These are phyloP conservation scores for Neofusicoccum parvum DNA, from an alignment of 2,329 filamentous ascomycete genomes.

Conservation along the genomic window DNA sequence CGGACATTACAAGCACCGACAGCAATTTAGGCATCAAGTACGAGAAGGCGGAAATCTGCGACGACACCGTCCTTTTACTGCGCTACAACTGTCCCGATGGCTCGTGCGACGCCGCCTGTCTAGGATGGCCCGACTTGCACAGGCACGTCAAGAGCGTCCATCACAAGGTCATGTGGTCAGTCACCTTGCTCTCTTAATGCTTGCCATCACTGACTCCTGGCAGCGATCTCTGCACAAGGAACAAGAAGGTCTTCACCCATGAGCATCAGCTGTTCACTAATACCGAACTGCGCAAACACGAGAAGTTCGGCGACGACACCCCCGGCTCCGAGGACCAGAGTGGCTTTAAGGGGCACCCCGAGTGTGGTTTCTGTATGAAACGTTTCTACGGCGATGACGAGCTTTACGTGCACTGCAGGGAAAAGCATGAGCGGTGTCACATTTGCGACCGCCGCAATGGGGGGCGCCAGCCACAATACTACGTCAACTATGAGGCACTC, in stretches of 20 bases:
- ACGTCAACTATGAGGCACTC: slow-evolving; percentile 81
- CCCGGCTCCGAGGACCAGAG: slow-evolving; percentile 90
- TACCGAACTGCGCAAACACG: slow-evolving; percentile 80
- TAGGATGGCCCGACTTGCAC: slow-evolving; percentile 78
- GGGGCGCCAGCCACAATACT: slow-evolving; percentile 80
- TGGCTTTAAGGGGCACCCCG: slow-evolving; percentile 92
- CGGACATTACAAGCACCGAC: slow-evolving; percentile 77
- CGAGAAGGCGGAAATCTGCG: slow-evolving; percentile 83
- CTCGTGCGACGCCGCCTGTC: slow-evolving; percentile 81
- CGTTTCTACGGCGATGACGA: slow-evolving; percentile 97
- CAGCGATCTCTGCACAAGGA: slow-evolving; percentile 82
- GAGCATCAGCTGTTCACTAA: slow-evolving; percentile 91
- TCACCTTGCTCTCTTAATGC: slow-evolving; percentile 23
- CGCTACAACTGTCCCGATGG: slow-evolving; percentile 92
- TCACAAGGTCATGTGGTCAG: slow-evolving; percentile 79
- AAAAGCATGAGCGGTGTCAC: slow-evolving; percentile 93
- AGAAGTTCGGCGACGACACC: slow-evolving; percentile 86
- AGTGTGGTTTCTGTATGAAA: slow-evolving; percentile 89
- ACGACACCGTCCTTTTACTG: slow-evolving; percentile 84
- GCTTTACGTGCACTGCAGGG: slow-evolving; percentile 87
- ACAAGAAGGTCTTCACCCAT: slow-evolving; percentile 98
- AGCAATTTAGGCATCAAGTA: slow-evolving; percentile 90
- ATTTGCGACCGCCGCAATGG: slow-evolving; percentile 75
- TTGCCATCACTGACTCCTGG: neutral
- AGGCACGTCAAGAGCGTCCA: slow-evolving; percentile 81